These are phyloP conservation scores for Cochlearia excelsa DNA, from an alignment of 345 rosid genomes.

Conservation along the genomic window DNA sequence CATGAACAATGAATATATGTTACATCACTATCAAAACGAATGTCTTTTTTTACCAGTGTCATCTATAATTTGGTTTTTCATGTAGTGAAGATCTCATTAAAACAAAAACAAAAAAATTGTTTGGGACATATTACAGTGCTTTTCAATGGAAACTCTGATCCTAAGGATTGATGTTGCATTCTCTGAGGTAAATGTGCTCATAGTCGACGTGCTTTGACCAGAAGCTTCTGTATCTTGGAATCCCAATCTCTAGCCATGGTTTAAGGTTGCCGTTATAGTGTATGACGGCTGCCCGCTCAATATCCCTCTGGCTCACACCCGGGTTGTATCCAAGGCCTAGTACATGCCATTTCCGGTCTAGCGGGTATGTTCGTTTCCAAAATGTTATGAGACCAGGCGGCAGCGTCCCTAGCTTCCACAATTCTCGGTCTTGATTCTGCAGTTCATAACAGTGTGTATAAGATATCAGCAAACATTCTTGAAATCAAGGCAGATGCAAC, in stretches of 20 bases:
- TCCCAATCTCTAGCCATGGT: conserved; percentile 84
- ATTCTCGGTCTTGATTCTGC: conserved; percentile 68
- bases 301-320: conserved; percentile 59
- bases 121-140: conserved; percentile 17
- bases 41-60: background rate
- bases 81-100: conserved; percentile 21
- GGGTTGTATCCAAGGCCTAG: conserved; percentile 90
- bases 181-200: conserved; percentile 49
- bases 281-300: conserved; percentile 68
- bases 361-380: conserved; percentile 59
- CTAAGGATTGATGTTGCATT: conserved; percentile 66
- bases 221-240: conserved; percentile 50
- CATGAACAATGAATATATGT: conserved; percentile 31
- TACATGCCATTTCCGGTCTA: conserved; percentile 67
- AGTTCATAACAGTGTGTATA: background rate
- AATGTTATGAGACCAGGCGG: conserved; percentile 90
- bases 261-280: conserved; percentile 85
- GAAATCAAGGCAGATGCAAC: conserved; percentile 12
- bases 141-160: conserved; percentile 23
- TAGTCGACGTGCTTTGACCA: conserved; percentile 64
- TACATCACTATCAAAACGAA: no score
- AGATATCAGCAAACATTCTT: conserved; percentile 15
- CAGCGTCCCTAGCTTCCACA: conserved; percentile 83
- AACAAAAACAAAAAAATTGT: conserved; percentile 8
- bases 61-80: background rate